Base-by-base conservation (phyloP, 768 basidiomycete genomes). In the Leccinum rimulosum region DNA sequence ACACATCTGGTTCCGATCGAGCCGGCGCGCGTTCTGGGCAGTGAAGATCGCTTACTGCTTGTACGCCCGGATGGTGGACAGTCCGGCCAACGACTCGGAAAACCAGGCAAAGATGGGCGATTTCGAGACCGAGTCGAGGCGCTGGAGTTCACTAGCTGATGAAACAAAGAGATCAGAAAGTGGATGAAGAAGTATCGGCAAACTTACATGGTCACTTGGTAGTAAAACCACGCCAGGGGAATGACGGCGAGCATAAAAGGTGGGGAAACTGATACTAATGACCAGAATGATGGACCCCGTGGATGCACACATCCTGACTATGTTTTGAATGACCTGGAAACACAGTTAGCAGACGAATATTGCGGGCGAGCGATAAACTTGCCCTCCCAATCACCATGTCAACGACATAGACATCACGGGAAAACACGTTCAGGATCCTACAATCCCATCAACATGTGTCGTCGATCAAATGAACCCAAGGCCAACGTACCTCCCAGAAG, bases 91-190 rank as follows among this genome's bases (percentile, higher is more conserved):
- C 3, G 84, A 87, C 70, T 92, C 91, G 2, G 88, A 88, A 70
- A 92, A 92, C 86, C 88, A 90, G 0, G 88, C 88, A 71, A 96
- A 95, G 59, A 98, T 93, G 1, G 95, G 95, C 0, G 91, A 93
- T 40, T 91, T 86, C 6, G 92, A 92, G 27, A 93, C 88, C 1
- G 93, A 89, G 64, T 95, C 93, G 14, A 95, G 79, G 14, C 93
- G 89, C 71, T 95, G 93, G 28, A 95, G 80, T 70, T 95, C 93
- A 27, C 93, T 96, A 96, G 47, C 91, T 93, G 64, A 2, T 33
- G 25, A 51, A 50, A 3, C 6, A 14, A 3, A 4, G 33, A 47
- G 35, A 27, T 60, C 50, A 51, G 59, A 50, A 43, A 30, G 40
- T 2, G 14, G 1, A 50, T 25, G 30, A 15, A 56, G 19, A 10